Evolutionary conservation across 495 filamentous ascomycete genomes (phyloP).

Genomic region (Podospora pseudocomata): DNA sequence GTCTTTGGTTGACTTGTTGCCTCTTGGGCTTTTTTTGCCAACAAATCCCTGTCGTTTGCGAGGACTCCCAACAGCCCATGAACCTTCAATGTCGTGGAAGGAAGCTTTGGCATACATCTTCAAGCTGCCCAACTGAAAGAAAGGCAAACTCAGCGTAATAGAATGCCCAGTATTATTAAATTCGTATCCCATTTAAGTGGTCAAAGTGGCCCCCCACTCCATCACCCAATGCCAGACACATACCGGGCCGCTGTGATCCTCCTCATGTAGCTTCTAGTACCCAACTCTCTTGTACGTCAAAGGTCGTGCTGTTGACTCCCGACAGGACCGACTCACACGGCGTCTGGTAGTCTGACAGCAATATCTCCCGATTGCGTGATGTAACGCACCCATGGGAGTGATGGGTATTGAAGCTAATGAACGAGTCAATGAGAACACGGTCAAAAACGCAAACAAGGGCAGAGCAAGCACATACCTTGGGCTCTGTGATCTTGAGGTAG

Average conservation of each 20-base stretch:
- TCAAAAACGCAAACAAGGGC: neutral
- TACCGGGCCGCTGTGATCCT: neutral
- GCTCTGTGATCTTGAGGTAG: conserved; percentile 99
- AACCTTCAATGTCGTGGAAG: neutral
- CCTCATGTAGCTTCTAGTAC: neutral
- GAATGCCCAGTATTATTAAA: neutral
- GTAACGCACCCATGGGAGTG: conserved; percentile 97
- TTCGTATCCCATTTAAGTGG: neutral
- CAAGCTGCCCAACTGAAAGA: neutral
- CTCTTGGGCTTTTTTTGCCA: neutral
- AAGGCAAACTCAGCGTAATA: neutral
- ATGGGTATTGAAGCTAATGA: conserved; percentile 85
- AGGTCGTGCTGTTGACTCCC: neutral
- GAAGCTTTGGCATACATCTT: neutral
- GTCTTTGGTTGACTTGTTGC: neutral
- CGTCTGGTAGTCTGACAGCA: conserved; percentile 86
- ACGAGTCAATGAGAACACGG: conserved; percentile 30
- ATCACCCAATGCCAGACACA: neutral
- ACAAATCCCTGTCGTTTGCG: too few species aligned
- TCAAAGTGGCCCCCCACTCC: too few species aligned
- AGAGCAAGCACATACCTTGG: conserved; percentile 67
- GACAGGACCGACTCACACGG: conserved; percentile 51
- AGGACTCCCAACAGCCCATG: too few species aligned
- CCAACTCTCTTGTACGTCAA: neutral
- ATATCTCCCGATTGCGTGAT: conserved; percentile 97